These are phyloP conservation scores for Gossypium trilobum DNA, from an alignment of 441 rosid species.

Conservation along the genomic window DNA sequence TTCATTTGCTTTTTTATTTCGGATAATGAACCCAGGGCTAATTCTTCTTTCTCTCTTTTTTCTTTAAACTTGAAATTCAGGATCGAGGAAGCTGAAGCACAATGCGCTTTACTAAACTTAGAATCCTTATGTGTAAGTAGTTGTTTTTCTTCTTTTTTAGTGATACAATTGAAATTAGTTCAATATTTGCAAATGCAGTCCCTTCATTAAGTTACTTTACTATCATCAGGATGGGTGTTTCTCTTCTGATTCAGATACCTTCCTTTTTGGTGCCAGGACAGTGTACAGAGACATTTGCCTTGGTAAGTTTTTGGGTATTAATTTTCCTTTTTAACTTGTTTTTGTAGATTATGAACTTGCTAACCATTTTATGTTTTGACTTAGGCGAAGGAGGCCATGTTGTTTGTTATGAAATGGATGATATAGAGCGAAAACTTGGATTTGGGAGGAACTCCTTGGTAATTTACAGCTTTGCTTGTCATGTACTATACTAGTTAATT, in stretches of 20 bases:
- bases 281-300: conserved; percentile 88
- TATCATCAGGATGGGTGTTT: conserved; percentile 78
- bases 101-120: conserved; percentile 68
- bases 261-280: conserved; percentile 86
- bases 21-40: not conserved
- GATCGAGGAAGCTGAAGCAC: conserved; percentile 92
- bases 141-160: conserved; percentile 10
- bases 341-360: conserved; percentile 4
- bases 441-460: conserved; percentile 86
- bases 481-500: not conserved
- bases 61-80: conserved; percentile 29
- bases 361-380: conserved; percentile 23
- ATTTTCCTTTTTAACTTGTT: conserved; percentile 14
- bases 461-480: conserved; percentile 23
- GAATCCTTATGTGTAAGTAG: conserved; percentile 78
- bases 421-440: conserved; percentile 71
- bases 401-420: conserved; percentile 83
- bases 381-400: conserved; percentile 80
- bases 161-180: not conserved
- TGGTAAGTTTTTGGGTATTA: conserved; percentile 32
- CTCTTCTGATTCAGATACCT: conserved; percentile 79
- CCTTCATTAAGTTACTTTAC: conserved; percentile 1
- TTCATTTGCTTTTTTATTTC: not conserved
- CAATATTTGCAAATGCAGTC: not conserved
- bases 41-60: not conserved